phyloP scores from a whole-genome alignment of 139 green algal species.

The Trebouxia sp. region DNA sequence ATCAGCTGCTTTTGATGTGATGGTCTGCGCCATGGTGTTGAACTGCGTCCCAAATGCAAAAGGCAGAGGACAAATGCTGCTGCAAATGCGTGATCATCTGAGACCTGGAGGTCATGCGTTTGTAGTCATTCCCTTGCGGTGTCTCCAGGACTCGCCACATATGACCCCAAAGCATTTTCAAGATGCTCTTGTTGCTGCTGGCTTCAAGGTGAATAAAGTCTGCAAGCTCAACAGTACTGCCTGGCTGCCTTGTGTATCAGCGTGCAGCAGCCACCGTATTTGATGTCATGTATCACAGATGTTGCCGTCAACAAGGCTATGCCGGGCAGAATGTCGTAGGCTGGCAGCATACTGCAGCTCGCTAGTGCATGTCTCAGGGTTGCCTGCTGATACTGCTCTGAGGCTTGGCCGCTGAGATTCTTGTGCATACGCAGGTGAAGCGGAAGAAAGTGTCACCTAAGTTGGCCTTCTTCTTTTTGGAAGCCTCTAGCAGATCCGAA shows the following conservation, averaged over 20 bases:
- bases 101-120: not conserved
- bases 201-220: not conserved
- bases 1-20: not conserved
- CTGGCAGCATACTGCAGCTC: too few species aligned
- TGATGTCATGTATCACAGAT: too few species aligned
- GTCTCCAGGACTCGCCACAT: not conserved
- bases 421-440: conserved; percentile 20
- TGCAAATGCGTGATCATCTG: not conserved
- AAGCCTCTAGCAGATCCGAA: not conserved
- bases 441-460: not conserved
- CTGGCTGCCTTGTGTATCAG: not conserved
- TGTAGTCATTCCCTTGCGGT: not conserved
- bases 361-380: too few species aligned
- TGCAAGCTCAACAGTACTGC: not conserved
- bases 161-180: not conserved
- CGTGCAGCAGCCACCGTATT: too few species aligned
- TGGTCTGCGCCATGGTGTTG: conserved; percentile 21
- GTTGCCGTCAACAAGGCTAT: too few species aligned
- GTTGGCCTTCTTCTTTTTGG: conserved; percentile 6
- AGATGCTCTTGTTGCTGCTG: not conserved
- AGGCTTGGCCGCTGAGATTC: too few species aligned
- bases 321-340: too few species aligned
- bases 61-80: conserved; percentile 6
- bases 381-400: too few species aligned
- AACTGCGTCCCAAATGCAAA: conserved; percentile 20